Evolutionary conservation across 129 eudicot species (phyloP).

Genomic region (Mikania micrantha): DNA sequence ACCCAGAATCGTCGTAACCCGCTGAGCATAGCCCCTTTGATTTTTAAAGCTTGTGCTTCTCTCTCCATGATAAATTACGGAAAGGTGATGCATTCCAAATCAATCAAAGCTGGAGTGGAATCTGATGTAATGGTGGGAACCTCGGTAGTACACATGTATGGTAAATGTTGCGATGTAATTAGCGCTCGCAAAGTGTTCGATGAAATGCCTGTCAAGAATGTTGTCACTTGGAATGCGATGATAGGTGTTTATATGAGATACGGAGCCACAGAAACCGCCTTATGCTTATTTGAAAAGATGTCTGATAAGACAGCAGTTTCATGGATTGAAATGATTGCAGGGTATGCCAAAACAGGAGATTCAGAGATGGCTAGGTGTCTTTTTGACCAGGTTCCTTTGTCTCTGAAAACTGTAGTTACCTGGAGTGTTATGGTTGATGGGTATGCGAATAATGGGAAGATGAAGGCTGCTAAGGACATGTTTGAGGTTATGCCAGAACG

Average conservation of each 20-base stretch:
- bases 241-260: constrained; percentile 47
- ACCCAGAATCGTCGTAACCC: constrained; percentile 24
- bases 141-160: constrained; percentile 52
- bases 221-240: constrained; percentile 67
- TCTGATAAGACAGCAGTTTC: constrained; percentile 36
- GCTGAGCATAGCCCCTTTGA: constrained; percentile 34
- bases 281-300: constrained; percentile 41
- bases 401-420: constrained; percentile 52
- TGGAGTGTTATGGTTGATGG: constrained; percentile 79
- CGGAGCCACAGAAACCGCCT: constrained; percentile 28
- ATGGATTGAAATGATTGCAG: constrained; percentile 72
- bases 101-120: constrained; percentile 43
- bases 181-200: constrained; percentile 62
- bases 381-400: constrained; percentile 46
- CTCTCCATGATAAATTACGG: constrained; percentile 43
- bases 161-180: constrained; percentile 31
- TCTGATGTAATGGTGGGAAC: constrained; percentile 58
- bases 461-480: constrained; percentile 60
- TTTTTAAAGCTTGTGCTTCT: constrained; percentile 63
- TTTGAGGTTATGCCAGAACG: constrained; percentile 53
- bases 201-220: constrained; percentile 51
- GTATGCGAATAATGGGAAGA: constrained; percentile 52
- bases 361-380: constrained; percentile 42
- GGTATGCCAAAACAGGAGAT: constrained; percentile 49
- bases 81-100: constrained; percentile 39